These are phyloP conservation scores for Peronospora belbahrii DNA, from an alignment of 352 stramenopile genomes.

Conservation along the genomic window DNA sequence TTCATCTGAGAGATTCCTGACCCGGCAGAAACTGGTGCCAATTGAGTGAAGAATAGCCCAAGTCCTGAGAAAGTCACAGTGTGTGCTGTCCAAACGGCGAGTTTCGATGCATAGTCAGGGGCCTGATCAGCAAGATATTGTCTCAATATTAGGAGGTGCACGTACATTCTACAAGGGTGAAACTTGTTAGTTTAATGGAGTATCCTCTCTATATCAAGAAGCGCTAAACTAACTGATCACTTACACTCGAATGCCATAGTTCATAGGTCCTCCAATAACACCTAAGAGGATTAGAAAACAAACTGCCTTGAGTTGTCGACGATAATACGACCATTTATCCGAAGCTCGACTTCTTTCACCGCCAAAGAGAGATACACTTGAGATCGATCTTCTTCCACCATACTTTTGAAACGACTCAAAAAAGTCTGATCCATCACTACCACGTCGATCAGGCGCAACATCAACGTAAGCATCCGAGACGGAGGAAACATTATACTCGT, in stretches of 20 bases:
- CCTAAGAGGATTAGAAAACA: slow-evolving; percentile 74
- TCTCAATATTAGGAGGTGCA: slow-evolving; percentile 37
- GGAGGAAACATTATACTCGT: slow-evolving; percentile 9
- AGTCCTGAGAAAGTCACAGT: slow-evolving; percentile 65
- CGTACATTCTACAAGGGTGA: slow-evolving; percentile 22
- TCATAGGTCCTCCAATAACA: slow-evolving; percentile 70
- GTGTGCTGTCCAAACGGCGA: slow-evolving; percentile 52
- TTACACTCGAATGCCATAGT: slow-evolving; percentile 63
- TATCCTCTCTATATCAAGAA: slow-evolving; percentile 5
- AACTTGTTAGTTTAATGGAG: slow-evolving; percentile 27
- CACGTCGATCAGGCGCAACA: slow-evolving; percentile 8
- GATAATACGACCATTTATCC: slow-evolving; percentile 42
- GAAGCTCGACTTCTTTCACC: slow-evolving; percentile 33
- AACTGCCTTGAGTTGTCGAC: slow-evolving; percentile 57
- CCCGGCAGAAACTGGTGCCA: slow-evolving; percentile 60
- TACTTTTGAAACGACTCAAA: slow-evolving; percentile 30
- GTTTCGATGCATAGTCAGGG: slow-evolving; percentile 28
- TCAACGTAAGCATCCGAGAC: slow-evolving; percentile 14
- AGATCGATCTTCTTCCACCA: slow-evolving; percentile 39
- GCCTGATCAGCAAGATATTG: slow-evolving; percentile 35
- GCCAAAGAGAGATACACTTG: slow-evolving; percentile 56
- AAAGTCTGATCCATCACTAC: slow-evolving; percentile 32
- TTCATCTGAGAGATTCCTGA: slow-evolving; percentile 87
- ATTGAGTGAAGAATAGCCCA: slow-evolving; percentile 59
- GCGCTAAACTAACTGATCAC: background rate